These are phyloP conservation scores for Ambrosia artemisiifolia DNA, from an alignment of 129 eudicot species.

Conservation along the genomic window DNA sequence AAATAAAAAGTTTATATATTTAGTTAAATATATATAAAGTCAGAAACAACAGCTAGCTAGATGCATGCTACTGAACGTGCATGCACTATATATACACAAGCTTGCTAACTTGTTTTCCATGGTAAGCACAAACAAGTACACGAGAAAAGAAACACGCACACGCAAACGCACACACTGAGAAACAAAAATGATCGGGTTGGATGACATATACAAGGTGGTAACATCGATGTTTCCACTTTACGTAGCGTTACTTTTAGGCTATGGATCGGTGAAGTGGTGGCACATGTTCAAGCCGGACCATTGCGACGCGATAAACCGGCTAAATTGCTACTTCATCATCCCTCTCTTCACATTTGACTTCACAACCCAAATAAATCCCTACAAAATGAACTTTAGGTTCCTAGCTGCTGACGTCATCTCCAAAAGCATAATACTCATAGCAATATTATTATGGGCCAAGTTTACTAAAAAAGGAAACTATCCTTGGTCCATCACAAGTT, in stretches of 20 bases:
- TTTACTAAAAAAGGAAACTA: conserved; percentile 33
- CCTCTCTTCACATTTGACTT: conserved; percentile 65
- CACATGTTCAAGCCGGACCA: conserved; percentile 58
- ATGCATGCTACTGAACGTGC: not conserved
- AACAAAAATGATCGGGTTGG: conserved; percentile 50
- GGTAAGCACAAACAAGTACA: not conserved
- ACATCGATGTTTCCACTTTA: conserved; percentile 64
- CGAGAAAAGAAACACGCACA: not conserved
- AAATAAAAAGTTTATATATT: not conserved
- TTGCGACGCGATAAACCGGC: conserved; percentile 56
- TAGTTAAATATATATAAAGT: not conserved
- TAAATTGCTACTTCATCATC: conserved; percentile 47
- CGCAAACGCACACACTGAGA: no score
- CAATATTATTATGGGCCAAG: conserved; percentile 51
- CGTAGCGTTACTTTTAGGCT: conserved; percentile 45
- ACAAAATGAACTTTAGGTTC: conserved; percentile 45
- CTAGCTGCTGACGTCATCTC: conserved; percentile 44
- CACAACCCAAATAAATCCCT: conserved; percentile 47
- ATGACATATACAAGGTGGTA: conserved; percentile 51
- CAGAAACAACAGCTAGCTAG: not conserved
- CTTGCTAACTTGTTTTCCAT: not conserved
- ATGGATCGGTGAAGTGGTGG: conserved; percentile 66
- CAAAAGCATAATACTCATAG: conserved; percentile 29
- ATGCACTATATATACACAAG: conserved; percentile 9
- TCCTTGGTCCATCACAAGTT: conserved; percentile 61